These are phyloP conservation scores for Tuber aestivum DNA, from an alignment of 495 filamentous ascomycete genomes.

Conservation along the genomic window DNA sequence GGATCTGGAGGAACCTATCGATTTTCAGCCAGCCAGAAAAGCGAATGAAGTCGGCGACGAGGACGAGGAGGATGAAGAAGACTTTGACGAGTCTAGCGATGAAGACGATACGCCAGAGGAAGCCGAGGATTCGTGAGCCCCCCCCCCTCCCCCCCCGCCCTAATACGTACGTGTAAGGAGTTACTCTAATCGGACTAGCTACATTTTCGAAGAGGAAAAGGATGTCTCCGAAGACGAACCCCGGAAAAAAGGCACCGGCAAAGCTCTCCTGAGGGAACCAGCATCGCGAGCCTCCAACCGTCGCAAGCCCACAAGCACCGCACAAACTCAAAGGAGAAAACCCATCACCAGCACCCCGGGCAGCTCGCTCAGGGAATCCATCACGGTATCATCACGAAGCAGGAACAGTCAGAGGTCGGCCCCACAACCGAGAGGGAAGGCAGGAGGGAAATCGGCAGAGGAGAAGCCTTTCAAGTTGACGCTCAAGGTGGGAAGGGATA, in stretches of 20 bases:
- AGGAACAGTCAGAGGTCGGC: not conserved
- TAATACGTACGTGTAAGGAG: slow-evolving; percentile 3
- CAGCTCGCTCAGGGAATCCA: slow-evolving; percentile 20
- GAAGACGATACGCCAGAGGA: slow-evolving; percentile 42
- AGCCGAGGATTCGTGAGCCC: slow-evolving; percentile 34
- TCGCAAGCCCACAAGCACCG: slow-evolving; percentile 6
- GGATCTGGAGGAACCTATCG: slow-evolving; percentile 46
- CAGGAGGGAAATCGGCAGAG: slow-evolving; percentile 9
- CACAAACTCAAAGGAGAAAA: slow-evolving; percentile 23
- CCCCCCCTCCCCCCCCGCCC: no score
- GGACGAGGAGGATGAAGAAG: slow-evolving; percentile 49
- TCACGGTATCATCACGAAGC: slow-evolving; percentile 13
- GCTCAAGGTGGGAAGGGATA: slow-evolving; percentile 40
- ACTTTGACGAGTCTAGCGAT: slow-evolving; percentile 47
- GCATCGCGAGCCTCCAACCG: slow-evolving; percentile 20
- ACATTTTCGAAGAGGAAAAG: slow-evolving; percentile 46
- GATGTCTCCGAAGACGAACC: slow-evolving; percentile 42
- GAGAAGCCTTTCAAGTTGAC: slow-evolving; percentile 34
- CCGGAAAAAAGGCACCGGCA: slow-evolving; percentile 13
- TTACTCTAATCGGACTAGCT: slow-evolving; percentile 23
- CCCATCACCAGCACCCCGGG: slow-evolving; percentile 18
- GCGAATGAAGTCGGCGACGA: slow-evolving; percentile 45
- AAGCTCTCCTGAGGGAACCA: slow-evolving; percentile 16
- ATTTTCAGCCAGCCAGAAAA: slow-evolving; percentile 15
- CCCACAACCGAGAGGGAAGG: slow-evolving; percentile 5